Evolutionary conservation across 108 stramenopile genomes (phyloP), one percentile per base, ranked within the genome.

Genomic region (Licmophora abbreviata): DNA sequence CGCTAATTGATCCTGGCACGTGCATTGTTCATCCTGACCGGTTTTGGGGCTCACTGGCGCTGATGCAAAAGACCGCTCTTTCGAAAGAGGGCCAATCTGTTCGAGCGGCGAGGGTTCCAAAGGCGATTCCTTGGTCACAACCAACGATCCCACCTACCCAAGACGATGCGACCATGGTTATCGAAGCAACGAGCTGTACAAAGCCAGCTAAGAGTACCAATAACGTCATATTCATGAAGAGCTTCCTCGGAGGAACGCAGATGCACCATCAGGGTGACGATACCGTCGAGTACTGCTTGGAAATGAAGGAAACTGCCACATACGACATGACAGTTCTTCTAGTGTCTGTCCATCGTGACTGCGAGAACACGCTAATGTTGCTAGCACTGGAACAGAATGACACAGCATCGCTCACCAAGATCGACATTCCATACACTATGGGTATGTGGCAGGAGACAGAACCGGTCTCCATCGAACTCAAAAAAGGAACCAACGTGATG

Each of bases 361-460:
- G 71, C 59, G 28, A 15, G 2, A 3, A 46, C 1, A 29, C 14
- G 22, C 42, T 56, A 0, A 35, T 58, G 18, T 18, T 44, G 6
- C 26, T 71, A 10, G 28, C 36, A 20, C 26, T 59, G 1, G 58
- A 55, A 7, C 53, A 61, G 14, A 51, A 44, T 0, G 57, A 32
- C 8, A 32, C 43, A 27, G 52, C 54, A 47, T 15, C 5, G 40
- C 31, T 48, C 15, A 46, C 33, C 15, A 30, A 47, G 37, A 49
- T 68, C 30, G 21, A 54, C 10, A 40, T 72, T 50, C 76, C 76
- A 26, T 77, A 72, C 51, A 77, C 76, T 7, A 44, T 55, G 20
- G 76, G 71, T 10, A 35, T 49, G 35, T 77, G 76, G 76, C 32
- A 56, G 10, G 53, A 63, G 14, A 62, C 67, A 0, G 41, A 60